Evolutionary conservation across 192 early-diverging fungal species (phyloP).

Genomic region (Backusella mclennaniae): DNA sequence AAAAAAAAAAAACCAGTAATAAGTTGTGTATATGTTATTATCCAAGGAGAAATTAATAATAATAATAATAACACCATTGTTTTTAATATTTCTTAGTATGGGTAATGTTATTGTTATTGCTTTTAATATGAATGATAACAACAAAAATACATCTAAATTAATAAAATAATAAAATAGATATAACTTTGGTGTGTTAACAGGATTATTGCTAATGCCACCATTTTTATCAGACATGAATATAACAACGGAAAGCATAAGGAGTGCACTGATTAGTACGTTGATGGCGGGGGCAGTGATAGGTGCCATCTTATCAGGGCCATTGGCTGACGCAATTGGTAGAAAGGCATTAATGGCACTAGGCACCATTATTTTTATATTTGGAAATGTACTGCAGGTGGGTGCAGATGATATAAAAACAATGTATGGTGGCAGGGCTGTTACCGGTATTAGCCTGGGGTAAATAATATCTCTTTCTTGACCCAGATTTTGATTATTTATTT

Average conservation of each 20-base stretch:
- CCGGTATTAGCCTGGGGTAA: constrained; percentile 51
- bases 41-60: background rate
- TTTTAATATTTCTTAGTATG: constrained; percentile 10
- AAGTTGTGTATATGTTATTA: background rate
- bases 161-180: constrained; percentile 15
- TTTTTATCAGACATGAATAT: constrained; percentile 20
- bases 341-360: constrained; percentile 44
- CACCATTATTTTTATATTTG: constrained; percentile 50
- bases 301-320: constrained; percentile 59
- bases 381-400: constrained; percentile 53
- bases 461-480: constrained; percentile 45
- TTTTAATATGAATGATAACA: background rate
- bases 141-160: background rate
- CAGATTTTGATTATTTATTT: constrained; percentile 18
- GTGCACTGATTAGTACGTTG: constrained; percentile 31
- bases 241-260: background rate
- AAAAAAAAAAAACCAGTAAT: background rate
- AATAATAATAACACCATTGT: constrained; percentile 5
- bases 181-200: constrained; percentile 36
- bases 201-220: constrained; percentile 26
- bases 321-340: constrained; percentile 53
- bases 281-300: constrained; percentile 70
- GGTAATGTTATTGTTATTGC: constrained; percentile 2
- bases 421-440: constrained; percentile 51
- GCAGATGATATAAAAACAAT: constrained; percentile 42